These are phyloP conservation scores for Datisca glomerata DNA, from an alignment of 306 rosid species.

Conservation along the genomic window DNA sequence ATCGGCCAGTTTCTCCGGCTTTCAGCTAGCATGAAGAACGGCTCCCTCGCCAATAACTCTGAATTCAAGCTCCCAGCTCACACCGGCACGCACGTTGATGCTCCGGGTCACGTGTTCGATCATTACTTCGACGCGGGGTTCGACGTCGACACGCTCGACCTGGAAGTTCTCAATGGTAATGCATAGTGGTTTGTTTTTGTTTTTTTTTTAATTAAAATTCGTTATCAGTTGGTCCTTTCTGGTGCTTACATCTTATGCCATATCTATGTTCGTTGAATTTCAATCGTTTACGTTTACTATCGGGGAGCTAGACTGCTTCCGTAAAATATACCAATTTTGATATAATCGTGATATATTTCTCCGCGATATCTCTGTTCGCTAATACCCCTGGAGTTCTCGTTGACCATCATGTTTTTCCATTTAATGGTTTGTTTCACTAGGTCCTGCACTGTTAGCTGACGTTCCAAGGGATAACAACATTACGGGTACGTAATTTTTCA, in stretches of 20 bases:
- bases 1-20: constrained; percentile 57
- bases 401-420: not conserved
- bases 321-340: not conserved
- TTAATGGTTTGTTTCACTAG: constrained; percentile 19
- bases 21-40: constrained; percentile 42
- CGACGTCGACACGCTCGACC: constrained; percentile 58
- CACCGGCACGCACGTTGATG: constrained; percentile 72
- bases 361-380: not conserved
- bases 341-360: no score
- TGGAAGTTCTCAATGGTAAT: constrained; percentile 52
- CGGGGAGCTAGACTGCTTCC: not conserved
- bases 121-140: constrained; percentile 57
- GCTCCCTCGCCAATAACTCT: constrained; percentile 40
- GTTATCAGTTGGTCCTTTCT: not conserved
- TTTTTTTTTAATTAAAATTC: no score
- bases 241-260: not conserved
- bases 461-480: constrained; percentile 59
- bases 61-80: constrained; percentile 37
- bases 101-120: constrained; percentile 54
- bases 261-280: not conserved
- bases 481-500: constrained; percentile 32
- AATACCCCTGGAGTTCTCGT: not conserved
- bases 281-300: not conserved
- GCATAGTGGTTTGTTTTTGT: constrained; percentile 5
- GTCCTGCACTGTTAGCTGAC: constrained; percentile 52